Conservation (phyloP, 2,329 filamentous ascomycete species). For the Trichophyton verrucosum region DNA sequence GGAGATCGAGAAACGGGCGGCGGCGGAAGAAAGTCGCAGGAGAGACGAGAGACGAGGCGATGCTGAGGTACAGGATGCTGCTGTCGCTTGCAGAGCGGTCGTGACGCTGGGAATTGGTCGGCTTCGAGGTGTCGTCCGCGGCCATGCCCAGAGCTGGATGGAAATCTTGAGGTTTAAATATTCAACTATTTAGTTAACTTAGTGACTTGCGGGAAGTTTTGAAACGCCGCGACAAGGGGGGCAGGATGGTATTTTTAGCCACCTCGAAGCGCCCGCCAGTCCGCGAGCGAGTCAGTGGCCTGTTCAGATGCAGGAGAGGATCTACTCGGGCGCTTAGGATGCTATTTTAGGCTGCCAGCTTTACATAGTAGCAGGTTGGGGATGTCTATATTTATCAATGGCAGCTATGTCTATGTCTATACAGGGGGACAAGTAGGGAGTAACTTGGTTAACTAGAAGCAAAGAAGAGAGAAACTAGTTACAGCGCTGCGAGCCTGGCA, state of each 20-base stretch:
- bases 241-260: not conserved
- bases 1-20: constrained; percentile 10
- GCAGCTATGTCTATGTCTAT: not conserved
- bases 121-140: not conserved
- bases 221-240: no score
- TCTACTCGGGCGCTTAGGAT: not conserved
- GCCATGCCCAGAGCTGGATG: not conserved
- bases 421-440: not conserved
- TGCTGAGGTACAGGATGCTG: constrained; percentile 17
- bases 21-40: constrained; percentile 28
- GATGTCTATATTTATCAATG: not conserved
- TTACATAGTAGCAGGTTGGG: not conserved
- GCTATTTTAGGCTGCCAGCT: not conserved
- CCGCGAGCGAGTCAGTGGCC: not conserved
- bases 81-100: constrained; percentile 4
- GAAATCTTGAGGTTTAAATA: no score
- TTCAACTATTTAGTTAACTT: no score
- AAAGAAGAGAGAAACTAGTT: not conserved
- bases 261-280: not conserved
- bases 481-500: constrained; percentile 16
- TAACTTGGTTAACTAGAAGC: not conserved
- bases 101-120: constrained; percentile 1
- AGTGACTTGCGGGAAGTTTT: no score
- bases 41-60: constrained; percentile 25
- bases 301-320: no score